Evolutionary conservation across 257 asterid genomes (phyloP).

Genomic region (Marsdenia floribunda): DNA sequence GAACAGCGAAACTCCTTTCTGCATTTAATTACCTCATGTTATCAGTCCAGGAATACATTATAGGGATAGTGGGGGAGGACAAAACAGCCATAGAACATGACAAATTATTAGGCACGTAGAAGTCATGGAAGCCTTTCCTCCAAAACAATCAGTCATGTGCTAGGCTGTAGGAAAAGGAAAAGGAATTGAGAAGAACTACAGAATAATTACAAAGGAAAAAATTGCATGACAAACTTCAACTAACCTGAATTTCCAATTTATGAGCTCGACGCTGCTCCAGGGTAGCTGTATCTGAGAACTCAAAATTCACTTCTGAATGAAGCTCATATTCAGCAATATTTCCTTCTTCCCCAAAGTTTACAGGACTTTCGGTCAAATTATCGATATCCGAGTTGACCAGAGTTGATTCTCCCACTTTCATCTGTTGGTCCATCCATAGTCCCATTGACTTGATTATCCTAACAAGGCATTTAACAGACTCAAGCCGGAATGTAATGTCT

Average conservation of each 20-base stretch:
- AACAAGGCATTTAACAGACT: slow-evolving; percentile 92
- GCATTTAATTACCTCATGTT: slow-evolving; percentile 40
- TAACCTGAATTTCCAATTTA: slow-evolving; percentile 94
- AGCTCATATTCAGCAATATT: slow-evolving; percentile 63
- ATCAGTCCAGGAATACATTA: slow-evolving; percentile 19
- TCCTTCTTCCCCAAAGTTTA: slow-evolving; percentile 48
- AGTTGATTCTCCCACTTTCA: slow-evolving; percentile 66
- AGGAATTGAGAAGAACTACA: not conserved
- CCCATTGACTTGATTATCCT: slow-evolving; percentile 90
- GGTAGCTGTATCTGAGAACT: slow-evolving; percentile 66
- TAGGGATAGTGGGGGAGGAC: not conserved
- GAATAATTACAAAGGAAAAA: not conserved
- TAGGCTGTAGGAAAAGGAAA: not conserved
- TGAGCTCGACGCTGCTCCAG: slow-evolving; percentile 96
- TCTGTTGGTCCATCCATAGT: slow-evolving; percentile 95
- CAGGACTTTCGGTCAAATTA: slow-evolving; percentile 40
- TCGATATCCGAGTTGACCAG: slow-evolving; percentile 59
- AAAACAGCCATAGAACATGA: not conserved
- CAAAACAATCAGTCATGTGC: not conserved
- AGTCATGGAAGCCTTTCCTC: not conserved
- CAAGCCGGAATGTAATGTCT: slow-evolving; percentile 90
- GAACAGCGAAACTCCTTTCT: slow-evolving; percentile 94
- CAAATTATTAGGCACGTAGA: not conserved
- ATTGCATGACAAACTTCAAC: slow-evolving; percentile 1
- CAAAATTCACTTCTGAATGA: slow-evolving; percentile 60